phyloP scores from a whole-genome alignment of 768 basidiomycete genomes.

The Boletus subcaerulescens region DNA sequence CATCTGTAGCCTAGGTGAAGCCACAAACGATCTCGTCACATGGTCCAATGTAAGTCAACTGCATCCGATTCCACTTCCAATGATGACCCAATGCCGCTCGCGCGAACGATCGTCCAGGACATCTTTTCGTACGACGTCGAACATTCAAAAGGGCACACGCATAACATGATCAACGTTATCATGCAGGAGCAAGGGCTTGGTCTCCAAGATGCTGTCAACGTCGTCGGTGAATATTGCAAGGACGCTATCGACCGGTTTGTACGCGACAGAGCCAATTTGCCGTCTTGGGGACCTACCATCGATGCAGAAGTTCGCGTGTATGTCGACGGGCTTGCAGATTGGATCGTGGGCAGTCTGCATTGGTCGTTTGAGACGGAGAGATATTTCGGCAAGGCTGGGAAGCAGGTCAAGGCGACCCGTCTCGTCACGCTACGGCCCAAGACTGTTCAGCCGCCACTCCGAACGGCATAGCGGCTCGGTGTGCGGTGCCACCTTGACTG shows the following conservation, averaged over 20 bases:
- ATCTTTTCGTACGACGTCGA: constrained; percentile 86
- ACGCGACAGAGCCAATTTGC: constrained; percentile 43
- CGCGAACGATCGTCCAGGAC: constrained; percentile 45
- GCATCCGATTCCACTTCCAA: neutral
- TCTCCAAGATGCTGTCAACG: constrained; percentile 71
- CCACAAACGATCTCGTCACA: constrained; percentile 77
- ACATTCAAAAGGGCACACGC: constrained; percentile 78
- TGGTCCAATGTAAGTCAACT: constrained; percentile 73
- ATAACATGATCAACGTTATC: constrained; percentile 81
- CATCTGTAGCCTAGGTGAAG: constrained; percentile 64
- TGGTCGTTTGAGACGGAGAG: constrained; percentile 76
- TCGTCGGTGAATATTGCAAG: constrained; percentile 73
- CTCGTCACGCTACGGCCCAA: constrained; percentile 56
- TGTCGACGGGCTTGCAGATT: constrained; percentile 67
- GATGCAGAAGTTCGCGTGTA: constrained; percentile 64
- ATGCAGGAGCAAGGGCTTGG: constrained; percentile 71
- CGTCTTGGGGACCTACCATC: constrained; percentile 68
- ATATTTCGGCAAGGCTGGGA: constrained; percentile 65
- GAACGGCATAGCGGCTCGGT: neutral
- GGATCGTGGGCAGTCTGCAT: constrained; percentile 74
- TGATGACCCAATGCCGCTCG: neutral
- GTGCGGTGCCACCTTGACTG: too few species aligned
- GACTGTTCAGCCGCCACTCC: neutral
- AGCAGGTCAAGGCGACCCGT: constrained; percentile 51
- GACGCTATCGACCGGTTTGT: constrained; percentile 69